Evolutionary conservation across 148 eudicot genomes (phyloP).

Genomic region (Amaranthus hypochondriacus): DNA sequence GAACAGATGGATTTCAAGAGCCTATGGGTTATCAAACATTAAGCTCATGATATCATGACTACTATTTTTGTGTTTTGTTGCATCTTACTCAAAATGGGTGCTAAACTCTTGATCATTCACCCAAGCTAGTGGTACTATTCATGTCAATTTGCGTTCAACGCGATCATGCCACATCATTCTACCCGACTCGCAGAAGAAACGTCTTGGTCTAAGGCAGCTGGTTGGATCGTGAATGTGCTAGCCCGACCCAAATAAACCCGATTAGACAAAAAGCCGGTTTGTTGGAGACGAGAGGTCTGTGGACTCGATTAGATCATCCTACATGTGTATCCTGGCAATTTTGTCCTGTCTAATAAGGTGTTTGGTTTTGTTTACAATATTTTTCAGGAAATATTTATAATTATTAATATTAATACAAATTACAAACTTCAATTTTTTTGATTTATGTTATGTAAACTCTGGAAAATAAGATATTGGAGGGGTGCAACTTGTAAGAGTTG

Average conservation of each 20-base stretch:
- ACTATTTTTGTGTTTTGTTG: background rate
- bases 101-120: background rate
- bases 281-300: background rate
- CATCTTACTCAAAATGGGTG: background rate
- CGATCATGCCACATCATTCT: background rate
- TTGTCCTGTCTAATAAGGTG: too few relatives aligned
- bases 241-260: background rate
- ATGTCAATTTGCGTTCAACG: background rate
- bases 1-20: slow-evolving; percentile 38
- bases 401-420: too few relatives aligned
- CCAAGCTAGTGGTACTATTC: background rate
- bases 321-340: too few relatives aligned
- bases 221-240: background rate
- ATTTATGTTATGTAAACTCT: too few relatives aligned
- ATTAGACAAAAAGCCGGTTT: background rate
- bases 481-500: too few relatives aligned
- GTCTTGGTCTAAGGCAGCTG: too few relatives aligned
- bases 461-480: too few relatives aligned
- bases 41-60: slow-evolving; percentile 37
- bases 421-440: too few relatives aligned
- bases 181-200: background rate
- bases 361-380: too few relatives aligned
- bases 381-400: too few relatives aligned
- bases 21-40: slow-evolving; percentile 84
- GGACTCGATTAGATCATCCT: too few relatives aligned